Base-by-base conservation (phyloP, 2,329 filamentous ascomycete genomes). In the Epichloe sp. region DNA sequence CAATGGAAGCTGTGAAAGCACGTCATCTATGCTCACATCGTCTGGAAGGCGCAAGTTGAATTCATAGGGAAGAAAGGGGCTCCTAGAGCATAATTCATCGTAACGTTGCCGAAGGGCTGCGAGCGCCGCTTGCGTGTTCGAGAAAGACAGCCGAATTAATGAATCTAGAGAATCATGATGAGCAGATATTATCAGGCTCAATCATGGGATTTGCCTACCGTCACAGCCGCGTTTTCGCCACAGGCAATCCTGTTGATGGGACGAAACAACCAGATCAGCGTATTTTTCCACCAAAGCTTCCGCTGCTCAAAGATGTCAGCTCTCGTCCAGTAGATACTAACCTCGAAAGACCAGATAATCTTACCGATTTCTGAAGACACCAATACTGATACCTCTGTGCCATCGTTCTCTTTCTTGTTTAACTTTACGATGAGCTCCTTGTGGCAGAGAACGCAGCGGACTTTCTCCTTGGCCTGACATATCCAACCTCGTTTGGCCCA, bases 401-500 rank as follows among this genome's bases (percentile, higher is more conserved):
- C 78, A 38, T 79, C 75, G 4, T 73, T 69, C 51, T 76, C 75
- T 60, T 77, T 79, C 50, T 75, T 75, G 59, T 79, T 83, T 36
- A 95, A 71, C 68, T 86, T 88, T 49, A 97, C 86, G 4, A 93
- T 78, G 41, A 96, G 74, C 59, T 94, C 86, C 60, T 85, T 84
- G 62, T 85, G 84, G 62, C 93, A 98, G 2, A 90, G 80, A 41
- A 85, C 83, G 64, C 93, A 98, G 17, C 82, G 80, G 15, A 97
- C 88, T 4, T 86, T 86, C 67, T 95, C 89, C 56, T 82, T 82
- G 59, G 85, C 85, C 44, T 85, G 81, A 60, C 91, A 96, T 4
- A 84, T 76, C 91, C 93, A 98, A 1, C 91, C 91, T 53, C 86
- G 75, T 71, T 91, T 95, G 0, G 90, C 90, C 93, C 93, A 98